These are phyloP conservation scores for Mychonastes homosphaera DNA, from an alignment of 139 green algal species.

Conservation along the genomic window DNA sequence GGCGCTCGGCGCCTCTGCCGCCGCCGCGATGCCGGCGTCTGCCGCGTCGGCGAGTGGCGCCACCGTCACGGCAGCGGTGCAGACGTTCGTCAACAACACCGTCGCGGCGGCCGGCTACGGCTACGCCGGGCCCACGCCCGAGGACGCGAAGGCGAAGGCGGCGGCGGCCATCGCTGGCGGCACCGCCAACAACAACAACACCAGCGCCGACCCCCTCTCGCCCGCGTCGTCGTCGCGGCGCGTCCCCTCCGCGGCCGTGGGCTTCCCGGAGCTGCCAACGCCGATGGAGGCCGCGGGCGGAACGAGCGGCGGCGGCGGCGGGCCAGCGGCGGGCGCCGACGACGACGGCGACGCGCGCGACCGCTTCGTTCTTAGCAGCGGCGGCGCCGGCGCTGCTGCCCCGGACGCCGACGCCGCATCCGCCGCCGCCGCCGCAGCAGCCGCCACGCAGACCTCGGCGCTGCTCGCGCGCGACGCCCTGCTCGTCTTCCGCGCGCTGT, in stretches of 20 bases:
- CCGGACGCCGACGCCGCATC: too few species aligned
- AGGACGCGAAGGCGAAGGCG: constrained; percentile 22
- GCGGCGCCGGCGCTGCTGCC: constrained; percentile 1
- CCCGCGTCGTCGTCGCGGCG: neutral
- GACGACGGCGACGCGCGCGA: neutral
- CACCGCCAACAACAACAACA: neutral
- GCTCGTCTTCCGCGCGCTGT: constrained; percentile 94
- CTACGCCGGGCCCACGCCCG: constrained; percentile 5
- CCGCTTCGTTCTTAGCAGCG: neutral
- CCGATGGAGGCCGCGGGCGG: neutral
- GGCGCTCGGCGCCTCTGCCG: neutral
- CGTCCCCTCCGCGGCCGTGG: neutral
- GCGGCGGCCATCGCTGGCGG: constrained; percentile 17
- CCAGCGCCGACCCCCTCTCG: neutral
- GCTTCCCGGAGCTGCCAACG: too few species aligned
- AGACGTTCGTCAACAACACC: constrained; percentile 85
- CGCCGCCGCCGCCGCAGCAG: too few species aligned
- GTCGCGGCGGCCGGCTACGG: constrained; percentile 31
- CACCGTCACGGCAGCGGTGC: constrained; percentile 28
- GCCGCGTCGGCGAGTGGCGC: neutral
- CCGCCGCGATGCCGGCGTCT: neutral
- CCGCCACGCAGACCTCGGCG: neutral
- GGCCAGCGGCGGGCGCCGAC: constrained; percentile 4
- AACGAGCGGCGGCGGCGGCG: neutral
- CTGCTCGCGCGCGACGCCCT: constrained; percentile 84